Percentiles rank a stretch among this genome's conserved stretches.
Conservation (phyloP, 805 yeast genomes). For the Suhomyces sp. region DNA sequence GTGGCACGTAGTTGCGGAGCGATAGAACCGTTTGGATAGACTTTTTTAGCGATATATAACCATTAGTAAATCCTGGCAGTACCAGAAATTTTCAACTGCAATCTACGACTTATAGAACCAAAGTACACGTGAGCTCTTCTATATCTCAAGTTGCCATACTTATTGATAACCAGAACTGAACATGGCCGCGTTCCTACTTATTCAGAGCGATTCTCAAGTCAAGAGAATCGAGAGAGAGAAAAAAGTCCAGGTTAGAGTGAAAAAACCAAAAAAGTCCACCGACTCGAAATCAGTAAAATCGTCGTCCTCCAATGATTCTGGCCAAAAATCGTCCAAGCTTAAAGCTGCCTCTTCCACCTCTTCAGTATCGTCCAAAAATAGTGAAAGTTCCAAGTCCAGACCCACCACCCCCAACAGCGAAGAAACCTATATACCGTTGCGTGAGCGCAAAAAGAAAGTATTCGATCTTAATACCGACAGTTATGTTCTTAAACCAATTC, state of each 20-base stretch:
- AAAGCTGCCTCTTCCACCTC: neutral
- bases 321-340: neutral
- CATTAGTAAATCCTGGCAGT: neutral
- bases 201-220: conserved; percentile 4
- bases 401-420: neutral
- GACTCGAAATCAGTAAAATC: conserved; percentile 3
- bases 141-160: neutral
- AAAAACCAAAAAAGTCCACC: neutral
- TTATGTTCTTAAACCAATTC: conserved; percentile 7
- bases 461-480: conserved; percentile 9
- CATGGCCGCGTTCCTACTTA: conserved; percentile 12
- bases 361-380: neutral
- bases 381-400: neutral
- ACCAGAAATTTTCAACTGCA: neutral
- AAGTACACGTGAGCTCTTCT: neutral
- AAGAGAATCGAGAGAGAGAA: conserved; percentile 6
- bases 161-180: neutral
- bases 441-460: conserved; percentile 9
- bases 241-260: neutral
- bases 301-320: neutral
- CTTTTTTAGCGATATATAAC: neutral
- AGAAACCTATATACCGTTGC: conserved; percentile 8
- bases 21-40: neutral
- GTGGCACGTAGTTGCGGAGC: neutral
- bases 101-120: neutral